Evolutionary conservation across 257 asterid species (phyloP), one percentile per base, ranked within the genome.

Genomic region (Penstemon barbatus): DNA sequence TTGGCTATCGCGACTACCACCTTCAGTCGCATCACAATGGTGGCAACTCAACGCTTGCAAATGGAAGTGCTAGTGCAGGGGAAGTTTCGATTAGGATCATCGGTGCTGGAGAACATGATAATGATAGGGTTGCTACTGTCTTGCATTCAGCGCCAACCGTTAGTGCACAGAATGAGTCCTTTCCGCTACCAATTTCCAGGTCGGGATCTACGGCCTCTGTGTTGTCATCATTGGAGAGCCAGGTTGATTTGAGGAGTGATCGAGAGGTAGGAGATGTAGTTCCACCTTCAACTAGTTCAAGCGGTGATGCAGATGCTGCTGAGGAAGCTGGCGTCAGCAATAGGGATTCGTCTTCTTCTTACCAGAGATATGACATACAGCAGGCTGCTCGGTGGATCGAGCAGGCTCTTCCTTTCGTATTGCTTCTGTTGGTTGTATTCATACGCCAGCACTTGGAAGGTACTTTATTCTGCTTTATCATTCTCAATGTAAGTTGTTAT

Each of bases 321-420:
- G 97, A 83, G 45, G 92, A 79, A 65, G 80, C 5, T 75, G 86
- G 82, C 63, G 59, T 44, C 73, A 82, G 71, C 69, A 78, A 69
- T 63, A 82, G 95, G 81, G 95, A 83, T 70, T 71, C 83, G 12
- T 73, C 86, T 25, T 85, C 98, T 68, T 86, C 98, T 59, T 86
- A 89, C 81, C 98, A 91, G 77, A 80, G 96, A 80, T 89, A 91
- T 61, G 98, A 89, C 76, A 86, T 90, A 71, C 97, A 87, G 74
- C 95, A 87, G 75, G 95, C 89, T 70, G 95, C 95, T 74, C 79
- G 95, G 62, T 87, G 94, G 95, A 90, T 90, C 53, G 97, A 90
- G 81, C 95, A 87, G 74, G 80, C 83, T 59, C 95, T 90, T 73
- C 95, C 97, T 0, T 90, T 87, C 81, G 71, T 91, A 9, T 87